These are phyloP conservation scores for Globisporangium megalacanthum DNA, from an alignment of 352 stramenopile genomes.

Conservation along the genomic window DNA sequence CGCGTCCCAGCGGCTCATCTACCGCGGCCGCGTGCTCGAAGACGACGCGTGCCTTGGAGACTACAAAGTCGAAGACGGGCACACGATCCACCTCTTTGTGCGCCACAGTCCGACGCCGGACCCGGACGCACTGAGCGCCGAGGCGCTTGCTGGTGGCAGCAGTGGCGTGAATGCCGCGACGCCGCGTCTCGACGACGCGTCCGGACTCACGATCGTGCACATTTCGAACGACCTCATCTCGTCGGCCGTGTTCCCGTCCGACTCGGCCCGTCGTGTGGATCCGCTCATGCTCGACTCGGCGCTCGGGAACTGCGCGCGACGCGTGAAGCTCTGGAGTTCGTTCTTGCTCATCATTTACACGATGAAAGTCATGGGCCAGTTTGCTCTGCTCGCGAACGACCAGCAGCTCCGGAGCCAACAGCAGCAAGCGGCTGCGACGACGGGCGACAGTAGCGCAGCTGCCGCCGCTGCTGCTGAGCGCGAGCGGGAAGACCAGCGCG, in stretches of 20 bases:
- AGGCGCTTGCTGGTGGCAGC: constrained; percentile 24
- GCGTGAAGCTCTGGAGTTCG: constrained; percentile 85
- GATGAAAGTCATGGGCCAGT: constrained; percentile 87
- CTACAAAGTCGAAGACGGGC: constrained; percentile 89
- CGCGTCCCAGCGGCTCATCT: constrained; percentile 86
- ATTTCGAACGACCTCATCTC: constrained; percentile 79
- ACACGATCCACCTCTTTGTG: constrained; percentile 91
- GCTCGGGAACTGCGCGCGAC: constrained; percentile 71
- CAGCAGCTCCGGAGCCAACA: constrained; percentile 51
- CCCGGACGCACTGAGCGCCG: constrained; percentile 41
- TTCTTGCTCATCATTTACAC: constrained; percentile 88
- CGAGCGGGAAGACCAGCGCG: constrained; percentile 33
- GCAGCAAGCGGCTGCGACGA: constrained; percentile 21
- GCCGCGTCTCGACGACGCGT: constrained; percentile 33
- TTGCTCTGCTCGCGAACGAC: constrained; percentile 77
- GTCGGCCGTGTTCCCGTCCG: constrained; percentile 79
- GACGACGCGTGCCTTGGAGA: constrained; percentile 62
- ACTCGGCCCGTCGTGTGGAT: constrained; percentile 75
- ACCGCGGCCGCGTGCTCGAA: constrained; percentile 84
- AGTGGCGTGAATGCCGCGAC: constrained; percentile 4
- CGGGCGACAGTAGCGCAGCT: constrained; percentile 12
- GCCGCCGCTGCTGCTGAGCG: constrained; percentile 6
- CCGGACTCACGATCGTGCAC: constrained; percentile 57
- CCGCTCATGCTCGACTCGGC: constrained; percentile 82
- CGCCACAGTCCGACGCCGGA: constrained; percentile 55